A percentile compares a stretch with the other conserved stretches of the same genome.
Evolutionary conservation across 2,329 filamentous ascomycete species (phyloP).

Genomic region (Didymella sp.): DNA sequence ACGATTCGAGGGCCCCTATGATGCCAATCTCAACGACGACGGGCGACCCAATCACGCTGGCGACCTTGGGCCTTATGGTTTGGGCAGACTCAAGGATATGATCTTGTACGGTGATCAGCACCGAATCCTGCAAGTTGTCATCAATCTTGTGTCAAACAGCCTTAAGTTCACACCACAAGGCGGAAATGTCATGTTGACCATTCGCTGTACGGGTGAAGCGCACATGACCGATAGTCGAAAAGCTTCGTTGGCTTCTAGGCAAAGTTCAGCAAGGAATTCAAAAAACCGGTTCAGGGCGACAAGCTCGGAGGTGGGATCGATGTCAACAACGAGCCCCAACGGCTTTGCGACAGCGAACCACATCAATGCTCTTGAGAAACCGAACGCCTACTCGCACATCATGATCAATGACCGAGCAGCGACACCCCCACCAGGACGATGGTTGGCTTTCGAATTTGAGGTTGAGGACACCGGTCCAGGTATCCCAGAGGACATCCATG

Average conservation of each 20-base stretch:
- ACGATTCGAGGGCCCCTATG: constrained; percentile 66
- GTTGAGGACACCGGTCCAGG: constrained; percentile 88
- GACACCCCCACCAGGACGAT: constrained; percentile 65
- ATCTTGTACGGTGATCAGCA: constrained; percentile 92
- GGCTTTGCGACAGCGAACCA: constrained; percentile 52
- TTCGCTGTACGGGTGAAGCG: constrained; percentile 73
- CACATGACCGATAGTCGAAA: constrained; percentile 53
- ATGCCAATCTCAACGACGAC: constrained; percentile 49
- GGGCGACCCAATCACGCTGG: constrained; percentile 54
- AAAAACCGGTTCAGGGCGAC: constrained; percentile 40
- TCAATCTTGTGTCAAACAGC: constrained; percentile 90
- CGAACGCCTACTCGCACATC: constrained; percentile 45
- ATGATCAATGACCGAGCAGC: constrained; percentile 47
- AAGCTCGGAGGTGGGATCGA: constrained; percentile 41
- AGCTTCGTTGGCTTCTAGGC: constrained; percentile 54
- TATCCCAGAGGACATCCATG: constrained; percentile 77
- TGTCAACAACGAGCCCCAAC: constrained; percentile 37
- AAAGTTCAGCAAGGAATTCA: constrained; percentile 49
- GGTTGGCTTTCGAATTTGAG: constrained; percentile 83
- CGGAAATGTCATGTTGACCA: constrained; percentile 76
- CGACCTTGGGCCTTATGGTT: constrained; percentile 69
- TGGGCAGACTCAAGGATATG: constrained; percentile 80
- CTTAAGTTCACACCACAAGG: constrained; percentile 85
- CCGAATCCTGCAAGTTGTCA: constrained; percentile 88
- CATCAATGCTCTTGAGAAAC: constrained; percentile 54